These are phyloP conservation scores for Telfairia occidentalis DNA, from an alignment of 331 rosid genomes.

Conservation along the genomic window DNA sequence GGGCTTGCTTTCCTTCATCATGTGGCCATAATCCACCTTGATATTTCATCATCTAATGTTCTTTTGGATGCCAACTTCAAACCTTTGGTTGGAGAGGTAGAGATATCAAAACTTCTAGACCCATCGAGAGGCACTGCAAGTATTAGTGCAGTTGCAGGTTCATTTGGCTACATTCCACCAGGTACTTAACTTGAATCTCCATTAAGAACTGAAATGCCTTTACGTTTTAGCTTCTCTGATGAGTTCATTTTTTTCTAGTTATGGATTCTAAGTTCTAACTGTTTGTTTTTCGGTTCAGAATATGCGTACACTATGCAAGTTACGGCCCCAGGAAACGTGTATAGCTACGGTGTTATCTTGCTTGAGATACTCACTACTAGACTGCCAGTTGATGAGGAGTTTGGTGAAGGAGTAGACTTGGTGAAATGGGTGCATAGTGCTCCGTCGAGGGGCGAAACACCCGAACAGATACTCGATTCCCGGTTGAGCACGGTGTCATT, in stretches of 20 bases:
- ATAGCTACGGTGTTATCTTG: slow-evolving; percentile 87
- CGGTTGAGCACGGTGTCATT: slow-evolving; percentile 92
- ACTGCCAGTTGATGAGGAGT: slow-evolving; percentile 81
- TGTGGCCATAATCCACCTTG: slow-evolving; percentile 89
- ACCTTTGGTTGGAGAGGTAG: slow-evolving; percentile 87
- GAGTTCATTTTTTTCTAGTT: background rate
- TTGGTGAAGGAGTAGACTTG: slow-evolving; percentile 88
- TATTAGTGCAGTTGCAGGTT: slow-evolving; percentile 97
- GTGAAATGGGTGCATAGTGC: slow-evolving; percentile 97
- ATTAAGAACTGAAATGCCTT: background rate
- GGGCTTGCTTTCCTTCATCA: slow-evolving; percentile 94
- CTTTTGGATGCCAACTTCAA: slow-evolving; percentile 67
- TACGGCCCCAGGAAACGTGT: slow-evolving; percentile 92
- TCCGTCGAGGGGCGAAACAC: slow-evolving; percentile 88
- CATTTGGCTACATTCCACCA: slow-evolving; percentile 98
- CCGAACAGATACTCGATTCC: slow-evolving; percentile 94
- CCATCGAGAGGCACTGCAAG: slow-evolving; percentile 95
- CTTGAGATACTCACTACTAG: slow-evolving; percentile 87
- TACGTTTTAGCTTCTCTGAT: background rate
- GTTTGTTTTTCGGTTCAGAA: slow-evolving; percentile 36
- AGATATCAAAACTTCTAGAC: slow-evolving; percentile 90
- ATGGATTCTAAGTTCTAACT: background rate
- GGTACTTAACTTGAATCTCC: slow-evolving; percentile 32
- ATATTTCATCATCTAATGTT: slow-evolving; percentile 82
- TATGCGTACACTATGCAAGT: slow-evolving; percentile 99